Evolutionary conservation across 2,329 filamentous ascomycete genomes (phyloP).

Genomic region (Penicillium freii): DNA sequence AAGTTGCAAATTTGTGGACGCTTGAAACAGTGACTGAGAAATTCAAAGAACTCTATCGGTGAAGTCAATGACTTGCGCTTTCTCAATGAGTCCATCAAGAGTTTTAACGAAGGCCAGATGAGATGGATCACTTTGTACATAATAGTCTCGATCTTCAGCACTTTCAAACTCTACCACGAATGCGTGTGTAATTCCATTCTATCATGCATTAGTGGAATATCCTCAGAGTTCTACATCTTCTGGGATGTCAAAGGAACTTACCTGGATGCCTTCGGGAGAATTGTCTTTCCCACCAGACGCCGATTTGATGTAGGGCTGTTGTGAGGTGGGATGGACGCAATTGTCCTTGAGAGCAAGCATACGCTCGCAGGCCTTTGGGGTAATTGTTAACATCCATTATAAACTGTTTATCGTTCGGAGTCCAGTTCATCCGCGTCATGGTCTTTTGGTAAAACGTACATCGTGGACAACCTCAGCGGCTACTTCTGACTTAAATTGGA

Average conservation of each 20-base stretch:
- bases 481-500: slow-evolving; percentile 60
- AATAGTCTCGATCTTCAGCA: slow-evolving; percentile 65
- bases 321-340: slow-evolving; percentile 59
- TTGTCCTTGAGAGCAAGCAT: slow-evolving; percentile 58
- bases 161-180: slow-evolving; percentile 68
- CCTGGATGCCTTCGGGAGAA: slow-evolving; percentile 60
- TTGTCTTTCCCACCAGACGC: slow-evolving; percentile 61
- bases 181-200: slow-evolving; percentile 64
- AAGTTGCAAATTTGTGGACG: not conserved
- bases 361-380: slow-evolving; percentile 51
- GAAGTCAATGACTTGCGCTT: slow-evolving; percentile 40
- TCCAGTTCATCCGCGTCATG: not conserved
- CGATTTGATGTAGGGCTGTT: slow-evolving; percentile 60
- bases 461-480: slow-evolving; percentile 53
- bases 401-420: not conserved
- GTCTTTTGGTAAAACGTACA: slow-evolving; percentile 43
- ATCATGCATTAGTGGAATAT: not conserved
- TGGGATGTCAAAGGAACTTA: slow-evolving; percentile 34
- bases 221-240: not conserved
- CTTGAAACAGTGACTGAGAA: no score
- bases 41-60: slow-evolving; percentile 23
- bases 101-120: slow-evolving; percentile 61
- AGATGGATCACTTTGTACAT: slow-evolving; percentile 62
- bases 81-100: slow-evolving; percentile 32
- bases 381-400: not conserved